phyloP scores from a whole-genome alignment of 495 filamentous ascomycete species.

The Penicillium pancosmium region DNA sequence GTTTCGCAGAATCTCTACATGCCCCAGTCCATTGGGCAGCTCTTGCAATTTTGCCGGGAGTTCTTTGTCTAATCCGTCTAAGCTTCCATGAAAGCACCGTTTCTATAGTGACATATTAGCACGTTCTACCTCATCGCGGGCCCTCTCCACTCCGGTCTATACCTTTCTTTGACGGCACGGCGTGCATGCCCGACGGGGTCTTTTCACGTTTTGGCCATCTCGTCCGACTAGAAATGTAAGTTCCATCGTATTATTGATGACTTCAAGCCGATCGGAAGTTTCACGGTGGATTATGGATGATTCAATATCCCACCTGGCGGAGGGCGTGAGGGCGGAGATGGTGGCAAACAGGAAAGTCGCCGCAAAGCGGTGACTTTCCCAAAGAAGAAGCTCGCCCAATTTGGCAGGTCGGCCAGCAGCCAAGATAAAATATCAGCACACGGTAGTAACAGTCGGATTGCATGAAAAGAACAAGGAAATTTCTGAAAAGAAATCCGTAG shows the following conservation, averaged over 20 bases:
- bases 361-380: not conserved
- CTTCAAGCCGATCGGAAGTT: no score
- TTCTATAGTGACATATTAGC: conserved; percentile 15
- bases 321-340: not conserved
- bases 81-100: conserved; percentile 23
- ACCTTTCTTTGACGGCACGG: conserved; percentile 29
- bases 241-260: conserved; percentile 15
- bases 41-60: not conserved
- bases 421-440: not conserved
- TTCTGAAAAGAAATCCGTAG: no score
- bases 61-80: not conserved
- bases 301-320: not conserved
- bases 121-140: not conserved
- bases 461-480: no score
- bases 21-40: not conserved
- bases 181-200: conserved; percentile 12
- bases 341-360: conserved; percentile 1
- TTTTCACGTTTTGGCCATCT: conserved; percentile 22
- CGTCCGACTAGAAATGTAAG: conserved; percentile 24
- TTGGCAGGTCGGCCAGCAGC: not conserved
- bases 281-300: no score
- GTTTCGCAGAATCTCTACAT: not conserved
- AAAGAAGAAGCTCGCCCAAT: not conserved
- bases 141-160: not conserved
- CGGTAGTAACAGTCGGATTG: no score